phyloP scores from a whole-genome alignment of 345 rosid genomes.

The Corchorus olitorius region DNA sequence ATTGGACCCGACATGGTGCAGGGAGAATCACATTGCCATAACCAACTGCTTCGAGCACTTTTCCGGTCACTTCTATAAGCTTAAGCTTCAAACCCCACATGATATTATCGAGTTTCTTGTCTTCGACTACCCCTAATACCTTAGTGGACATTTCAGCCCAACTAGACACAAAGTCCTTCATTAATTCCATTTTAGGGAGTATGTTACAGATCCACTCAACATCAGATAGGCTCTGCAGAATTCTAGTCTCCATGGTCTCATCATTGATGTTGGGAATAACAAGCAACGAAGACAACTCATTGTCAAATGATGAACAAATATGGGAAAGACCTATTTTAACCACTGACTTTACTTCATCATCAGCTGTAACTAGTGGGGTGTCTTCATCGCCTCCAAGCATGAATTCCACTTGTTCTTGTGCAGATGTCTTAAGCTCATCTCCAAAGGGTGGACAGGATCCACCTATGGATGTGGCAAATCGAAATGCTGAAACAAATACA shows the following conservation, averaged over 20 bases:
- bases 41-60: constrained; percentile 88
- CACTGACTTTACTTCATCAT: constrained; percentile 70
- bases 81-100: constrained; percentile 77
- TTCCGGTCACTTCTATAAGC: constrained; percentile 74
- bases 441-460: constrained; percentile 56
- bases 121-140: constrained; percentile 54
- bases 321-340: constrained; percentile 55
- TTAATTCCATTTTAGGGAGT: constrained; percentile 67
- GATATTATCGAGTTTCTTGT: constrained; percentile 49
- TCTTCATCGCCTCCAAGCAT: constrained; percentile 79
- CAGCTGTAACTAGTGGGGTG: constrained; percentile 49
- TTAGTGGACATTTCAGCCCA: constrained; percentile 64
- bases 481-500: constrained; percentile 76
- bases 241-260: constrained; percentile 38
- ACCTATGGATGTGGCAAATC: constrained; percentile 68
- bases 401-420: constrained; percentile 89
- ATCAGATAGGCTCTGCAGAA: constrained; percentile 51
- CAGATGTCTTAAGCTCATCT: constrained; percentile 72
- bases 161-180: constrained; percentile 78
- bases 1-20: constrained; percentile 46
- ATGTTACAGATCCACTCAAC: constrained; percentile 83
- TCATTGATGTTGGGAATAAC: constrained; percentile 33
- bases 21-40: constrained; percentile 84
- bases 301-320: constrained; percentile 54
- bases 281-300: constrained; percentile 52